Conservation (phyloP, 1,284 basidiomycete genomes). For the Xerocomus amazonicus region DNA sequence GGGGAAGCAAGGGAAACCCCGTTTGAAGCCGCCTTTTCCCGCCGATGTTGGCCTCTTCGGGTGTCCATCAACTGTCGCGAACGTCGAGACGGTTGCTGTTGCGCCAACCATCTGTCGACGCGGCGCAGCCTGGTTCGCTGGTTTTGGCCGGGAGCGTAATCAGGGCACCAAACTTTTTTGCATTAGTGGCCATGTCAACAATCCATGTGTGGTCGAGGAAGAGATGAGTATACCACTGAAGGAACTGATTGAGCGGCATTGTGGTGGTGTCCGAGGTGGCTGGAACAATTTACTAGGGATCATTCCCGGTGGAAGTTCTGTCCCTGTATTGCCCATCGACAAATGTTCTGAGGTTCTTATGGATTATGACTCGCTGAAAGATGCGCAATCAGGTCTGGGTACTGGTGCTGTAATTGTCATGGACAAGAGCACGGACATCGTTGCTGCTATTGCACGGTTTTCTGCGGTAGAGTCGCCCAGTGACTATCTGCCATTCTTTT, state of each 20-base stretch:
- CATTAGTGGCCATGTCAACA: constrained; percentile 97
- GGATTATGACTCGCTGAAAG: constrained; percentile 98
- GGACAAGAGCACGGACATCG: constrained; percentile 96
- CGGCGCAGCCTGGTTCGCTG: constrained; percentile 89
- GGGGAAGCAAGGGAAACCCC: constrained; percentile 97
- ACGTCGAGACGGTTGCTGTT: constrained; percentile 97
- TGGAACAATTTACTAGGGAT: constrained; percentile 97
- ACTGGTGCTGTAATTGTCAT: constrained; percentile 99
- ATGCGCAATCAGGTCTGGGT: constrained; percentile 90
- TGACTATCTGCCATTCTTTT: neutral
- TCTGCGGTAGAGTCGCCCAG: constrained; percentile 58
- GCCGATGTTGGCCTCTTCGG: constrained; percentile 97
- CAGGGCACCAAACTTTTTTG: constrained; percentile 96
- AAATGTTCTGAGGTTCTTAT: constrained; percentile 86
- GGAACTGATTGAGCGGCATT: constrained; percentile 95
- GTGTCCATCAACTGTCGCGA: constrained; percentile 95
- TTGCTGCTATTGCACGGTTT: constrained; percentile 91
- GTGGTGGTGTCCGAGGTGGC: constrained; percentile 90
- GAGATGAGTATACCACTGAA: constrained; percentile 97
- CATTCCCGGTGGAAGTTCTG: constrained; percentile 92
- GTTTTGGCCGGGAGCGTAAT: constrained; percentile 91
- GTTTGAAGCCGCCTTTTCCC: constrained; percentile 99
- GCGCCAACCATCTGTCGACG: constrained; percentile 95
- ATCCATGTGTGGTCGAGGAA: constrained; percentile 97
- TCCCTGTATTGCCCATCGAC: constrained; percentile 87